Evolutionary conservation across 2,329 filamentous ascomycete genomes (phyloP).

Genomic region (Talaromyces sp.): DNA sequence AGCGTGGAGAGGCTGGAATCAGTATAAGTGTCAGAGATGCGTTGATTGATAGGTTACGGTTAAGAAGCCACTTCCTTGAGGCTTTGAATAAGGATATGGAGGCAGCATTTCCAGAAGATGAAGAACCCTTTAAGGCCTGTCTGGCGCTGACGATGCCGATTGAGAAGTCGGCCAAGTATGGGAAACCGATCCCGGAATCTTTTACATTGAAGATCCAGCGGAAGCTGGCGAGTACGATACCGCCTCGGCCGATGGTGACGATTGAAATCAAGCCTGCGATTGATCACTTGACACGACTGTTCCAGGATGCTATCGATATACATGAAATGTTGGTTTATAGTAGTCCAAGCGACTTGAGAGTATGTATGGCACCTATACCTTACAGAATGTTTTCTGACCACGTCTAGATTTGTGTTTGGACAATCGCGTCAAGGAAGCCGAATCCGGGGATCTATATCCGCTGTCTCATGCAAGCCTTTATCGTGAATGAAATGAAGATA

Average conservation of each 20-base stretch:
- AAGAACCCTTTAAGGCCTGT: constrained; percentile 31
- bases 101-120: constrained; percentile 30
- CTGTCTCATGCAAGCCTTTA: constrained; percentile 69
- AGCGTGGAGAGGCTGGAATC: constrained; percentile 28
- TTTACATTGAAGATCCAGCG: constrained; percentile 90
- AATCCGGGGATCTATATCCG: constrained; percentile 81
- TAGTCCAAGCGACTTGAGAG: constrained; percentile 66
- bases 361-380: constrained; percentile 38
- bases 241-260: constrained; percentile 82
- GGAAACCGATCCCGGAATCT: constrained; percentile 65
- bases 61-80: constrained; percentile 55
- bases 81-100: constrained; percentile 38
- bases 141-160: constrained; percentile 52
- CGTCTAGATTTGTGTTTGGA: constrained; percentile 64
- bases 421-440: constrained; percentile 73
- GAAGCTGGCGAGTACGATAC: constrained; percentile 88
- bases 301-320: constrained; percentile 67
- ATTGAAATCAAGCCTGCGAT: constrained; percentile 69
- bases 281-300: constrained; percentile 64
- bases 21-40: constrained; percentile 48
- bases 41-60: constrained; percentile 61
- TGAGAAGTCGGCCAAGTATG: constrained; percentile 58
- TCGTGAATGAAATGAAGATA: constrained; percentile 69
- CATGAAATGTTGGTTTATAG: constrained; percentile 64
- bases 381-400: neutral